A percentile compares a stretch with the other conserved stretches of the same genome.
phyloP scores from a whole-genome alignment of 495 filamentous ascomycete species.

The Hypoxylon intermedium region DNA sequence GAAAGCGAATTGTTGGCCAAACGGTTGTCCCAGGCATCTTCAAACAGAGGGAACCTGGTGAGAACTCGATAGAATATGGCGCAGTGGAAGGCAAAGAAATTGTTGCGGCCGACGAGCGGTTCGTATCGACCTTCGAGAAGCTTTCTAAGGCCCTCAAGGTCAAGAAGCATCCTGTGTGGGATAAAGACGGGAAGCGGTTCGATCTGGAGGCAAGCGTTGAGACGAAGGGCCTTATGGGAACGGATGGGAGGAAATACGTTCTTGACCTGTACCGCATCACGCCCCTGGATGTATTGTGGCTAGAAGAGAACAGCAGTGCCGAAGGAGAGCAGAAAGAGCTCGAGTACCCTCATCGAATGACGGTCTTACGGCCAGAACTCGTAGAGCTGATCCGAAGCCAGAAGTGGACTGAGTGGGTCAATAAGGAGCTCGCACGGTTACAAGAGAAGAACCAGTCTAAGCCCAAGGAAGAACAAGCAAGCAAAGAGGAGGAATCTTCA shows the following conservation, averaged over 20 bases:
- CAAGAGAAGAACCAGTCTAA: conserved; percentile 50
- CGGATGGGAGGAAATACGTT: conserved; percentile 95
- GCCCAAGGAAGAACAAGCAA: conserved; percentile 41
- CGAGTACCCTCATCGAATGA: conserved; percentile 93
- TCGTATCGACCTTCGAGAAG: conserved; percentile 85
- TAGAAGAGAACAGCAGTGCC: conserved; percentile 69
- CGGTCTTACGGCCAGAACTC: conserved; percentile 85
- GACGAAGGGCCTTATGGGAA: conserved; percentile 97
- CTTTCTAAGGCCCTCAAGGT: conserved; percentile 84
- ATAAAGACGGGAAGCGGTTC: conserved; percentile 89
- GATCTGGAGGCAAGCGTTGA: conserved; percentile 96
- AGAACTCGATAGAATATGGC: conserved; percentile 98
- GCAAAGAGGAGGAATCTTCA: conserved; percentile 35
- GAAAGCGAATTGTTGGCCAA: conserved; percentile 96
- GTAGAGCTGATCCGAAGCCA: conserved; percentile 81
- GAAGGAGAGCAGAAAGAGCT: conserved; percentile 54
- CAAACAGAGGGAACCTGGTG: conserved; percentile 95
- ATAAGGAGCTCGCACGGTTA: conserved; percentile 66
- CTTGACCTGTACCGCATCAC: conserved; percentile 95
- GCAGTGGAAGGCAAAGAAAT: conserved; percentile 97
- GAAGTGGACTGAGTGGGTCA: conserved; percentile 88
- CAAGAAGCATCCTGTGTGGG: conserved; percentile 97
- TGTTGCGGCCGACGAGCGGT: conserved; percentile 85
- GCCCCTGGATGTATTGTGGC: conserved; percentile 88
- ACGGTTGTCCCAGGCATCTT: conserved; percentile 99